Evolutionary conservation across 1,284 basidiomycete species (phyloP), one percentile per base, ranked within the genome.

Genomic region (Sutorius eximius): DNA sequence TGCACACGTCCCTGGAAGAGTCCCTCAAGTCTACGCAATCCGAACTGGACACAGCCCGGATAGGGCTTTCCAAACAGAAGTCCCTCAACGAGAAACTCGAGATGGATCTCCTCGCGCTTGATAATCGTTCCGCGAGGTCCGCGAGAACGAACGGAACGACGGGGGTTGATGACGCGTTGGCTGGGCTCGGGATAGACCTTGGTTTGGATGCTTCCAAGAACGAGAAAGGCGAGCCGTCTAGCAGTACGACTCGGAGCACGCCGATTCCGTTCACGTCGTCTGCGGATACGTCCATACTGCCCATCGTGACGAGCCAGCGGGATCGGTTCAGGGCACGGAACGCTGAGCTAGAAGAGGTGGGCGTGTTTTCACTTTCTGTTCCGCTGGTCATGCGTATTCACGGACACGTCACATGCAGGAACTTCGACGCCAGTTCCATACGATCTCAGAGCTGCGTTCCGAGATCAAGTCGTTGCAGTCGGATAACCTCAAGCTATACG

Each of bases 261-360:
- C 82, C 86, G 0, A 84, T 89, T 68, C 84, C 84, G 1, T 91
- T 89, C 61, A 78, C 82, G 0, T 76, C 87, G 1, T 84, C 87
- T 5, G 87, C 89, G 5, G 94, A 97, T 65, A 91, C 89, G 0
- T 95, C 93, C 1, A 97, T 97, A 62, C 73, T 98, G 15, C 94
- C 94, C 0, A 98, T 99, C 61, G 95, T 99, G 37, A 98, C 96
- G 0, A 91, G 90, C 60, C 97, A 99, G 71, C 82, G 95, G 54
- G 96, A 99, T 69, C 83, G 95, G 6, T 98, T 98, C 82, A 82
- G 95, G 49, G 91, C 94, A 68, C 84, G 96, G 16, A 98, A 98
- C 68, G 90, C 93, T 18, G 96, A 99, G 70, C 82, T 99, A 11
- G 96, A 99, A 75, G 95, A 98, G 76, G 91, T 89, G 48, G 36